Base-by-base conservation (phyloP, 441 rosid genomes). In the Syzygium syzygioides region DNA sequence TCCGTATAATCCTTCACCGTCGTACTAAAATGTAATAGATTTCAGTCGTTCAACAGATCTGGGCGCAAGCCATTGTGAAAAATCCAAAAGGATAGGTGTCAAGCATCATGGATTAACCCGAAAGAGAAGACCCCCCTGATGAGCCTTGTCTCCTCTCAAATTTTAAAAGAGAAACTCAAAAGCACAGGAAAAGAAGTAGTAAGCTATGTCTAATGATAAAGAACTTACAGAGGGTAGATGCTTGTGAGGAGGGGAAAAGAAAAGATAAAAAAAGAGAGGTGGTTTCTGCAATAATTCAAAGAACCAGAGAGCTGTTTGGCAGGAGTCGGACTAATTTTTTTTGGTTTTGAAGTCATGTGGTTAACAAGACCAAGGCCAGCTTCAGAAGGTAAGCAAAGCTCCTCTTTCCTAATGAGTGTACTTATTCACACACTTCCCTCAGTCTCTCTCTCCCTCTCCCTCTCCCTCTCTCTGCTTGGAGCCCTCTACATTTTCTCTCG, bases 231-330 rank as follows among this genome's bases (percentile, higher is more conserved):
- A 76, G 52, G 26, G 52, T 12, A 41, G 89, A 68, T 85, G 18
- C 87, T 83, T 76, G 56, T 48, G 30, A 91, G 85, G 23, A 37
- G 80, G 87, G 59, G 76, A 87, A 68, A 60, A 88, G 86, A 87
- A 60, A 85, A 86, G 85, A 56, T 83, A 34, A 89, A 90, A 90
- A 32, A 84, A 85, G 60, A 92, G 80, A 89, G 89, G 89, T 88
- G 89, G 95, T 94, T 91, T 95, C 92, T 93, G 95, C 93, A 94
- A 96, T 95, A 94, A 95, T 95, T 94, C 93, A 93, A 93, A 92
- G 89, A 57, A 94, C 89, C 91, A 89, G 92, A 41, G 94, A 91
- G 96, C 97, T 95, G 94, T 94, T 94, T 95, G 95, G 91, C 92
- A 92, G 95, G 91, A 87, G 95, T 94, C 92, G 92, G 92, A 93